Conservation (phyloP, 2,329 filamentous ascomycete genomes). For the Aspergillus neotritici region DNA sequence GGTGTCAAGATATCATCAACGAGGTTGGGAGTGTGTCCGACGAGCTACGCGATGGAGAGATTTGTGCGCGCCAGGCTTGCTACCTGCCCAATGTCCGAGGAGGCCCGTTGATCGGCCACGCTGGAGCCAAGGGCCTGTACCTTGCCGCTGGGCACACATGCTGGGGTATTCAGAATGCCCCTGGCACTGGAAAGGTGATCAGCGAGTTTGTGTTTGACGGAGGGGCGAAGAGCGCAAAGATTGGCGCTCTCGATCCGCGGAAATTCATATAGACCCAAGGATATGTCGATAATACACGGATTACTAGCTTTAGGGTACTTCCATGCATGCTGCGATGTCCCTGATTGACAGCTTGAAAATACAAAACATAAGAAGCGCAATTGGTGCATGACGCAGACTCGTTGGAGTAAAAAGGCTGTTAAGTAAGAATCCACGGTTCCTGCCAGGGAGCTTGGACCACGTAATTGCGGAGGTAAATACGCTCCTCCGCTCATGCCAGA, state of each 20-base stretch:
- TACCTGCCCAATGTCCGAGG: slow-evolving; percentile 76
- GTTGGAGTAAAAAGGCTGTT: no score
- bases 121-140: slow-evolving; percentile 66
- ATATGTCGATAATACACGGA: slow-evolving; percentile 1
- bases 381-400: neutral
- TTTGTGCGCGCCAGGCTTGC: slow-evolving; percentile 79
- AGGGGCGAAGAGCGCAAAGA: slow-evolving; percentile 59
- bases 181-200: slow-evolving; percentile 76
- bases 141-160: slow-evolving; percentile 90
- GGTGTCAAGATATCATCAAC: slow-evolving; percentile 80
- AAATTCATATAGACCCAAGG: slow-evolving; percentile 41
- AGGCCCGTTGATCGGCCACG: slow-evolving; percentile 73
- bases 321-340: no score
- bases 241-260: slow-evolving; percentile 62
- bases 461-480: slow-evolving; percentile 19
- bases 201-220: slow-evolving; percentile 75
- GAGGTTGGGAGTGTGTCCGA: slow-evolving; percentile 58
- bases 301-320: no score
- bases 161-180: slow-evolving; percentile 97
- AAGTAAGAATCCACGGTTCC: neutral
- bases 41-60: slow-evolving; percentile 59
- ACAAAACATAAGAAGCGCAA: no score
- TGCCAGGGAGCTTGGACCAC: slow-evolving; percentile 30
- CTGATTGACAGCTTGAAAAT: no score
- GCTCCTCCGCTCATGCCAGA: slow-evolving; percentile 14